A percentile compares a stretch with the other conserved stretches of the same genome.
phyloP scores from a whole-genome alignment of 805 yeast species.

The Phaffomyces thermotolerans region DNA sequence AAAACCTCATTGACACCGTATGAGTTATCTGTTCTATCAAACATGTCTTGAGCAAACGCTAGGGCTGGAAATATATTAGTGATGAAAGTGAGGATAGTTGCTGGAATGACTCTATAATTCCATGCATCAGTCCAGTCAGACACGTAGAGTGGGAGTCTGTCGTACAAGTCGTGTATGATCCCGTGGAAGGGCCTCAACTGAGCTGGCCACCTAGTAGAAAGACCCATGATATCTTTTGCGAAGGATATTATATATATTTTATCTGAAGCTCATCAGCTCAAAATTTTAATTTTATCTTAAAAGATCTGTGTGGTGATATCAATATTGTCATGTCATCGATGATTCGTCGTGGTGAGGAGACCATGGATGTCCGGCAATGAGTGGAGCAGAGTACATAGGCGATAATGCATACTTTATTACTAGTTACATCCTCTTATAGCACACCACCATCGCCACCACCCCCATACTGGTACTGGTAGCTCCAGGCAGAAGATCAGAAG shows the following conservation, averaged over 20 bases:
- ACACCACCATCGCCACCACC: too few relatives aligned
- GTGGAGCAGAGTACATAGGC: too few relatives aligned
- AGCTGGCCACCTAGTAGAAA: neutral
- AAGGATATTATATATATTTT: neutral
- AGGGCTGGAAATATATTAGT: conserved; percentile 88
- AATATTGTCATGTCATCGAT: too few relatives aligned
- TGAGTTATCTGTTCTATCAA: conserved; percentile 77
- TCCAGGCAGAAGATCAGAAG: too few relatives aligned
- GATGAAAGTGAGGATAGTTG: conserved; percentile 77
- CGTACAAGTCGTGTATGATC: conserved; percentile 28
- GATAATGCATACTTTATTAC: too few relatives aligned
- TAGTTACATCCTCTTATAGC: too few relatives aligned
- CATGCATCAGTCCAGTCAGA: conserved; percentile 80
- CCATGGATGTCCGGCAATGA: too few relatives aligned
- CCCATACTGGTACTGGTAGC: too few relatives aligned
- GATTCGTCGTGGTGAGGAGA: too few relatives aligned
- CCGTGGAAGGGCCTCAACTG: conserved; percentile 19
- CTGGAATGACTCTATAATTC: conserved; percentile 82
- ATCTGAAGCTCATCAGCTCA: neutral
- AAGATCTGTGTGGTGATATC: too few relatives aligned
- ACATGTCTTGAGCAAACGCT: conserved; percentile 96
- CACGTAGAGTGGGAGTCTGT: conserved; percentile 51
- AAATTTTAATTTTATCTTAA: too few relatives aligned
- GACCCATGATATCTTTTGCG: neutral
- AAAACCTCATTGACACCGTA: conserved; percentile 92